Evolutionary conservation across 805 yeast species (phyloP).

Genomic region (Kodamaea kaohsiungensis): DNA sequence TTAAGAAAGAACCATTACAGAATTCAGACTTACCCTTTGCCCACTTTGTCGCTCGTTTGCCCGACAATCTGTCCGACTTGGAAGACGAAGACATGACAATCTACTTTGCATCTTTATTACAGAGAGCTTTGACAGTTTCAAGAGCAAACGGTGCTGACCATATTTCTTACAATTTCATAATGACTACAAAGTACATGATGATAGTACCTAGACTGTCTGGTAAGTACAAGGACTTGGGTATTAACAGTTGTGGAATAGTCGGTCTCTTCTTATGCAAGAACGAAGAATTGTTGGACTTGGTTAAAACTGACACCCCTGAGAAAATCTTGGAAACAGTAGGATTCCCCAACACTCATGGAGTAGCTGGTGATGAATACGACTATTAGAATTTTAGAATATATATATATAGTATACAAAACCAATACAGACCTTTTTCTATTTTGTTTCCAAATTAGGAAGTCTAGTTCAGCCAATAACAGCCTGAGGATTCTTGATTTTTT

Average conservation of each 20-base stretch:
- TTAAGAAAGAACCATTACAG: slow-evolving; percentile 58
- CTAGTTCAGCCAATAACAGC: slow-evolving; percentile 29
- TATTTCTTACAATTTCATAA: slow-evolving; percentile 75
- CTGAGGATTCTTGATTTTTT: slow-evolving; percentile 19
- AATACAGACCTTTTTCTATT: not conserved
- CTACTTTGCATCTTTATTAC: slow-evolving; percentile 70
- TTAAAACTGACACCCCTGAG: slow-evolving; percentile 48
- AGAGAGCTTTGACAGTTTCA: slow-evolving; percentile 66
- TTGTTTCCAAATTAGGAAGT: slow-evolving; percentile 26
- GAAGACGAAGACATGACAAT: slow-evolving; percentile 62
- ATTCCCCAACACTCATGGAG: slow-evolving; percentile 59
- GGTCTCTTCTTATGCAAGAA: slow-evolving; percentile 80
- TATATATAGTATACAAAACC: not conserved
- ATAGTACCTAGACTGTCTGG: slow-evolving; percentile 77
- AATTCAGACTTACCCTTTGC: slow-evolving; percentile 70
- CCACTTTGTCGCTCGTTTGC: slow-evolving; percentile 74
- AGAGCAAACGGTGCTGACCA: slow-evolving; percentile 49
- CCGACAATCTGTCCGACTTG: slow-evolving; percentile 33
- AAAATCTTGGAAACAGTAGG: slow-evolving; percentile 66
- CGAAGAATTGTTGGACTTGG: slow-evolving; percentile 50
- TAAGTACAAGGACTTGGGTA: slow-evolving; percentile 53
- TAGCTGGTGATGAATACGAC: slow-evolving; percentile 62
- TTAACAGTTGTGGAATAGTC: slow-evolving; percentile 78
- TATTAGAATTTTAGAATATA: slow-evolving; percentile 40
- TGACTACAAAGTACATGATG: slow-evolving; percentile 84